These are phyloP conservation scores for Jamesozyma lodderae DNA, from an alignment of 805 yeast species.

Conservation along the genomic window DNA sequence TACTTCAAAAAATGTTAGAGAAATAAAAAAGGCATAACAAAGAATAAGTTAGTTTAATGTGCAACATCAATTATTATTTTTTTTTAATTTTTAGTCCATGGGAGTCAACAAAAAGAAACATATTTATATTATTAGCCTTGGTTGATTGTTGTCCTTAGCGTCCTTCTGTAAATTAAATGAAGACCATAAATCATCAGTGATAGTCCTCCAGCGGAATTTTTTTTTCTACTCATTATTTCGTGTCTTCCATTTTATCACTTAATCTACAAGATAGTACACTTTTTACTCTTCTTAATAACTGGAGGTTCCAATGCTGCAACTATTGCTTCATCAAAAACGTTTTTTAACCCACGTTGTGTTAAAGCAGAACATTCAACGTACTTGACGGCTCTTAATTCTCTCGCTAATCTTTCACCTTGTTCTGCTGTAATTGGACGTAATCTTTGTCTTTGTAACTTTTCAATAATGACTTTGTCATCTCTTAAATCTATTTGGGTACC, in stretches of 20 bases:
- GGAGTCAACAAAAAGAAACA: no score
- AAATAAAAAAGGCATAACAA: no score
- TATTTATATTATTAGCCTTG: no score
- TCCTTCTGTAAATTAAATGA: background rate
- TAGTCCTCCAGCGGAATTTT: background rate
- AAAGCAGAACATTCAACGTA: slow-evolving; percentile 97
- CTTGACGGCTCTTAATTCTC: slow-evolving; percentile 89
- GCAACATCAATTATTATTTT: no score
- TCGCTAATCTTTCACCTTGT: slow-evolving; percentile 87
- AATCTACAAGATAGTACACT: slow-evolving; percentile 66
- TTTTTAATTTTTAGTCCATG: no score
- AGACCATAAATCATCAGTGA: background rate
- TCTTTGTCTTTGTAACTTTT: slow-evolving; percentile 84
- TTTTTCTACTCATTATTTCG: background rate
- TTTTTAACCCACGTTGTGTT: slow-evolving; percentile 92
- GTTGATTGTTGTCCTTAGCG: no score
- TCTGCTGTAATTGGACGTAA: slow-evolving; percentile 59
- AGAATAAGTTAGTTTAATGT: no score
- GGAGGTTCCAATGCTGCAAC: slow-evolving; percentile 98
- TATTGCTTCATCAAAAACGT: slow-evolving; percentile 97
- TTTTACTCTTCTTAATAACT: slow-evolving; percentile 65
- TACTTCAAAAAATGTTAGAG: no score
- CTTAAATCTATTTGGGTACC: slow-evolving; percentile 96
- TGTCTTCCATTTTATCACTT: background rate
- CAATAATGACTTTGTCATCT: slow-evolving; percentile 83